Evolutionary conservation across 1,139 yeast genomes (phyloP).

Genomic region (Hansenula anomala): DNA sequence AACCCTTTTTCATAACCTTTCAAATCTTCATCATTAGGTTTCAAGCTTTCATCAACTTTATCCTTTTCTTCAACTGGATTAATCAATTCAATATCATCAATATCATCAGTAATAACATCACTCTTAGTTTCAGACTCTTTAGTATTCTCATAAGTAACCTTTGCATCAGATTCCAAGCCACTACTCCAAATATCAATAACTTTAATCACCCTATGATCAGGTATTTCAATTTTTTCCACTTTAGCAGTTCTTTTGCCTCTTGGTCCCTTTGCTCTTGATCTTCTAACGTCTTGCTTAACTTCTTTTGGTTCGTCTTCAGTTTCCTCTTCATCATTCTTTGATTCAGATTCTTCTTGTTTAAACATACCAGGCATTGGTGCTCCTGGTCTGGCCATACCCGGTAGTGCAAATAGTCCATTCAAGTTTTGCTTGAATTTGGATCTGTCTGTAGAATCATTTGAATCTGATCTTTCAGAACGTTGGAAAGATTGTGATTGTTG

Average conservation of each 20-base stretch:
- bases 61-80: no score
- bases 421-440: conserved; percentile 49
- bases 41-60: background rate
- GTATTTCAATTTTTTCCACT: conserved; percentile 41
- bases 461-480: conserved; percentile 6
- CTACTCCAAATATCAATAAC: conserved; percentile 18
- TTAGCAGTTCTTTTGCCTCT: conserved; percentile 73
- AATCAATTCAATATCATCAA: no score
- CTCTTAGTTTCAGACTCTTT: no score
- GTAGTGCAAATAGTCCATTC: conserved; percentile 58
- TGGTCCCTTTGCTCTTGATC: conserved; percentile 69
- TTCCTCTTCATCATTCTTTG: conserved; percentile 15
- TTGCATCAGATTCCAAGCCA: conserved; percentile 15
- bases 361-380: conserved; percentile 11
- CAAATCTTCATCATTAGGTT: background rate
- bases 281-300: conserved; percentile 30
- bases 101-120: no score
- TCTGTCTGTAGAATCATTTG: conserved; percentile 15
- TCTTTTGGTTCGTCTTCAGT: conserved; percentile 8
- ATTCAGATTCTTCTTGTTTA: conserved; percentile 6
- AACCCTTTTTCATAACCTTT: background rate
- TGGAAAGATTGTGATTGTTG: conserved; percentile 2
- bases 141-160: background rate
- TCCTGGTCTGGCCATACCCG: conserved; percentile 48
- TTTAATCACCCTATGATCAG: conserved; percentile 24